These are phyloP conservation scores for Ophiostoma ulmi DNA, from an alignment of 2,329 filamentous ascomycete genomes.

Conservation along the genomic window DNA sequence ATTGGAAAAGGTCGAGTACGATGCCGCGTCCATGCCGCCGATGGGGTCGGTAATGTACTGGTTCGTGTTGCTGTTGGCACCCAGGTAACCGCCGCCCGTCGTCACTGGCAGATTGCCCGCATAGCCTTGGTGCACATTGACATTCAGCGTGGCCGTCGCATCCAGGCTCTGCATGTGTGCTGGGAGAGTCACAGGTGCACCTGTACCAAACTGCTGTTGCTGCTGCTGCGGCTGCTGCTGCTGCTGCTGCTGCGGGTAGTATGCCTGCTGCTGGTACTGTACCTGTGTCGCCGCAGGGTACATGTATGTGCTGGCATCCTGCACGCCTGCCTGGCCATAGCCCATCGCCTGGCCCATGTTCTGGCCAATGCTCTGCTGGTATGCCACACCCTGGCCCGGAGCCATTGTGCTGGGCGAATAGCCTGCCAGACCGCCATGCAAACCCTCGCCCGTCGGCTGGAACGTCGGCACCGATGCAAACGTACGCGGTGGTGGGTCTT, in stretches of 20 bases:
- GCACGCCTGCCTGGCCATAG: conserved; percentile 24
- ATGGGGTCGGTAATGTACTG: conserved; percentile 34
- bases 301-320: conserved; percentile 23
- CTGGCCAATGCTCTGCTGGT: background rate
- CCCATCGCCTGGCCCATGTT: conserved; percentile 23
- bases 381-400: background rate
- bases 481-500: conserved; percentile 47
- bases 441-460: conserved; percentile 27
- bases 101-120: conserved; percentile 33
- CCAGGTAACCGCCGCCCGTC: conserved; percentile 26
- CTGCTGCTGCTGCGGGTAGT: conserved; percentile 24
- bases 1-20: conserved; percentile 34
- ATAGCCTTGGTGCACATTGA: conserved; percentile 28
- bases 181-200: conserved; percentile 18
- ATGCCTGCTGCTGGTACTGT: conserved; percentile 25
- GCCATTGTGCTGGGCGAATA: conserved; percentile 22
- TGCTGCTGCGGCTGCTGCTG: conserved; percentile 20
- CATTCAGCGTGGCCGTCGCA: conserved; percentile 21
- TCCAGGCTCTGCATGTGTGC: conserved; percentile 29
- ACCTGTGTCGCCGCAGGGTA: conserved; percentile 24
- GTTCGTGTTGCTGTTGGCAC: conserved; percentile 25
- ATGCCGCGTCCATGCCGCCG: conserved; percentile 30
- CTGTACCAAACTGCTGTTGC: conserved; percentile 3
- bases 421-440: conserved; percentile 16
- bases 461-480: conserved; percentile 32